Evolutionary conservation across 2,329 filamentous ascomycete species (phyloP), one percentile per base, ranked within the genome.

Genomic region (Ilyonectria sp.): DNA sequence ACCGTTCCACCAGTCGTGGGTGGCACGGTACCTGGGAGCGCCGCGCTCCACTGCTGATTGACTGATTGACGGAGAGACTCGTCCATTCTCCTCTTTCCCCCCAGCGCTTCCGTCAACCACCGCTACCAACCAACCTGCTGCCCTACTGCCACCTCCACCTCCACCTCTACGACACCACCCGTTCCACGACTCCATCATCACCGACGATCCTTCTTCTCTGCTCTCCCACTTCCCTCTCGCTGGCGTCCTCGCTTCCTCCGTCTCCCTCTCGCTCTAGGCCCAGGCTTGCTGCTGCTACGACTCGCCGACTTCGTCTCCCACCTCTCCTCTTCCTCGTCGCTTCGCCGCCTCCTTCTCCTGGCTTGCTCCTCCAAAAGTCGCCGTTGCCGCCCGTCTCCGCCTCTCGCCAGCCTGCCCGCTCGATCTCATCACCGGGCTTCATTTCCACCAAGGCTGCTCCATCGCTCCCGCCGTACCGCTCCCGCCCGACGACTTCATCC

Each of bases 81-180:
- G 52, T 33, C 54, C 46, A 40, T 43, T 53, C 60, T 58, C 46
- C 52, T 37, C 60, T 52, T 46, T 46, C n/a, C 8, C 44, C 63
- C 63, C 57, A 61, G 63, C 46, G 52, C 57, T 61, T 61, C 63
- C 63, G 63, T 57, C 46, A 19, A 52, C 61, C 61, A 58, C 52
- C 47, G 33, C 40, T 31, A 44, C 35, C 40, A 15, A 31, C 37
- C 40, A 26, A 31, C 50, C 58, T 35, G 53, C 58, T 52, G 56
- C 43, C 53, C 57, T 57, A 56, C 49, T 47, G 43, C 55, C 62
- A 57, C 63, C 62, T 60, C 49, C 63, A 55, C 63, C 56, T 60
- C 62, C 49, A 55, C 63, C 56, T 60, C 62, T 43, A 55, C 50
- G 54, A 64, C 62, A 60, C 58, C 55, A 60, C 55, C 55, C 55